Evolutionary conservation across 495 filamentous ascomycete genomes (phyloP), one percentile per base, ranked within the genome.

Genomic region (Daldinia loculata): DNA sequence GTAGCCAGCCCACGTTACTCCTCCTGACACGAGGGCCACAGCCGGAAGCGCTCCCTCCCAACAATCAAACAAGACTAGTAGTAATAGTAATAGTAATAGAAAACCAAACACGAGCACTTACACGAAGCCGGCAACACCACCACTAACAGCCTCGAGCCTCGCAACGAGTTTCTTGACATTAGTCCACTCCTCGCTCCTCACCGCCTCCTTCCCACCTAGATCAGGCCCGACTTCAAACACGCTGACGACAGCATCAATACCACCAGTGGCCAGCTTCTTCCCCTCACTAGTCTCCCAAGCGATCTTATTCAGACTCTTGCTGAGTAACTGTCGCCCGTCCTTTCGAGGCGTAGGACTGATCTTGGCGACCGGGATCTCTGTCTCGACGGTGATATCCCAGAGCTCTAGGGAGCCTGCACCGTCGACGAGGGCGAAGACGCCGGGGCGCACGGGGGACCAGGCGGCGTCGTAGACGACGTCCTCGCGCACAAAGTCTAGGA

Each of bases 391-490:
- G 12, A 99, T 85, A 76, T 99, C 96, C 93, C 94, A 99, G 41
- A 99, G 83, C 79, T 98, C 95, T 39, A 99, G 82, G 76, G 90
- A 91, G n/a, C 95, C 95, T 14, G 90, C 92, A 38, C 95, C 95
- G 67, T 98, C 95, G 26, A 98, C 95, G 12, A 94, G 86, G 14
- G 92, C 92, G 79, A 99, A 99, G 12, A 99, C 92, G 27, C 92
- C 93, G 0, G 95, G 95, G 72, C 93, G 91, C 70, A 93, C 86
- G 0, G 95, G 95, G 36, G 92, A 95, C 95, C 95, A 99, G 12
- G 89, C 88, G 0, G 94, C 94, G 80, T 97, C 95, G 80, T 98
- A 99, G 45, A 98, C 93, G 6, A 97, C 88, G 70, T 98, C 95
- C 81, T 99, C 95, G 30, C 96, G 90, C 34, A 89, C 89, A 71